These are phyloP conservation scores for Myriangium duriaei DNA, from an alignment of 2,329 filamentous ascomycete genomes.

Conservation along the genomic window DNA sequence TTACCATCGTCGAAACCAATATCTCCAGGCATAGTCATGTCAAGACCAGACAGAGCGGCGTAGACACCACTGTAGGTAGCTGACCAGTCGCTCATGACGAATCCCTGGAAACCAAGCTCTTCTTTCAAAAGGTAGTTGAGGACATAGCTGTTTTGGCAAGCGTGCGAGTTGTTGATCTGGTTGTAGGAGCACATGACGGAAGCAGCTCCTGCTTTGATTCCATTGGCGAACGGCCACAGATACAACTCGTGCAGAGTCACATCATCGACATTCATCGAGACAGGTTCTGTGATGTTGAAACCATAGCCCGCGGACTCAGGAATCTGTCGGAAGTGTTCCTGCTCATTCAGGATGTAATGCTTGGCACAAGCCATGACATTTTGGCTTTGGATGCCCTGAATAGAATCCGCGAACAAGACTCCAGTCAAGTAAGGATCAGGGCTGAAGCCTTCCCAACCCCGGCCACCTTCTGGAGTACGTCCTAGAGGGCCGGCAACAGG, in stretches of 20 bases:
- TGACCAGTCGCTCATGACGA: slow-evolving; percentile 64
- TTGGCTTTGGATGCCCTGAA: slow-evolving; percentile 68
- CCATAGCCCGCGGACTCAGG: slow-evolving; percentile 33
- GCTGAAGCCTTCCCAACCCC: slow-evolving; percentile 61
- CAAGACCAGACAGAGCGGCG: slow-evolving; percentile 58
- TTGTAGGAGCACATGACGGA: slow-evolving; percentile 54
- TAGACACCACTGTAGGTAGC: slow-evolving; percentile 60
- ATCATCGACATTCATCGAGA: slow-evolving; percentile 51
- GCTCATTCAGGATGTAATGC: slow-evolving; percentile 63
- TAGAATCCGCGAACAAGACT: slow-evolving; percentile 56
- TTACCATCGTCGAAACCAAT: slow-evolving; percentile 59
- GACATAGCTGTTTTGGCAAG: slow-evolving; percentile 66
- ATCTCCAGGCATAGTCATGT: slow-evolving; percentile 86
- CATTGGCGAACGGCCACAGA: slow-evolving; percentile 45
- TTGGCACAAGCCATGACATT: slow-evolving; percentile 77
- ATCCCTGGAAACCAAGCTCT: slow-evolving; percentile 71
- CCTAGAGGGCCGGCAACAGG: slow-evolving; percentile 66
- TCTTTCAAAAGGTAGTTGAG: slow-evolving; percentile 66
- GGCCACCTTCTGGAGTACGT: slow-evolving; percentile 52
- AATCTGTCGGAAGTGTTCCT: slow-evolving; percentile 56
- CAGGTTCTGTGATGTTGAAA: slow-evolving; percentile 48
- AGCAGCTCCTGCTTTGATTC: slow-evolving; percentile 37
- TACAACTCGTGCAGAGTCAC: slow-evolving; percentile 52
- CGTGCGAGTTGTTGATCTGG: slow-evolving; percentile 67
- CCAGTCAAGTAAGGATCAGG: slow-evolving; percentile 68